Base-by-base conservation (phyloP, 2,329 filamentous ascomycete genomes). In the Colletotrichum agaves region DNA sequence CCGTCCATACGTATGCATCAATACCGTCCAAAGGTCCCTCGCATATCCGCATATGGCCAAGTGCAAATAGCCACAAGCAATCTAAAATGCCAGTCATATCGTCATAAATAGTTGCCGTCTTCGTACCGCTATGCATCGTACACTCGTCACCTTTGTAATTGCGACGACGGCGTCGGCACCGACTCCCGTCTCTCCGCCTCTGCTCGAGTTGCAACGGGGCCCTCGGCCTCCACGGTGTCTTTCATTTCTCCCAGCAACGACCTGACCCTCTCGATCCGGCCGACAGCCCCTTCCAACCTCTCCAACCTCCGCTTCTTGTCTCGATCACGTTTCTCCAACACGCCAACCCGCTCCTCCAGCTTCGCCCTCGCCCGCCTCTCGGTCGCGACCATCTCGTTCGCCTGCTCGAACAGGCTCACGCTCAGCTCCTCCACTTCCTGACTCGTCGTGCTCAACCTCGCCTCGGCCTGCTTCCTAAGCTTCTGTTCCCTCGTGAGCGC, bases 321-420 rank as follows among this genome's bases (percentile, higher is more conserved):
- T 53, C 76, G 79, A 67, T 95, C 93, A 68, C 92, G 82, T 73
- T 84, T 81, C 80, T 94, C 92, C 21, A 96, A 79, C 73, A 89
- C 83, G 66, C 83, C 85, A 7, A 96, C 85, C 43, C 91, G 82
- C 76, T 91, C 88, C 79, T 94, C 91, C 23, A 96, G 83, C 74
- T 85, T 87, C 5, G 91, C 91, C 66, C 91, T 82, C 37, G 90
- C 91, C 63, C 88, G 85, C 47, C 93, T 83, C 82, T 96, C 93
- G 17, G 86, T 83, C 2, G 93, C 92, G 19, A 96, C 93, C 93
- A 96, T 96, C 79, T 94, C 89, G 77, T 96, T 96, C 58, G 93
- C 93, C 81, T 94, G 90, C 80, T 92, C 89, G 77, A 96, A 96
- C 61, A 96, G 81, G 57, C 86, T 87, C 19, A 87, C 90, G 74